Evolutionary conservation across 306 rosid genomes (phyloP), one percentile per base, ranked within the genome.

Genomic region (Alnus rubra): DNA sequence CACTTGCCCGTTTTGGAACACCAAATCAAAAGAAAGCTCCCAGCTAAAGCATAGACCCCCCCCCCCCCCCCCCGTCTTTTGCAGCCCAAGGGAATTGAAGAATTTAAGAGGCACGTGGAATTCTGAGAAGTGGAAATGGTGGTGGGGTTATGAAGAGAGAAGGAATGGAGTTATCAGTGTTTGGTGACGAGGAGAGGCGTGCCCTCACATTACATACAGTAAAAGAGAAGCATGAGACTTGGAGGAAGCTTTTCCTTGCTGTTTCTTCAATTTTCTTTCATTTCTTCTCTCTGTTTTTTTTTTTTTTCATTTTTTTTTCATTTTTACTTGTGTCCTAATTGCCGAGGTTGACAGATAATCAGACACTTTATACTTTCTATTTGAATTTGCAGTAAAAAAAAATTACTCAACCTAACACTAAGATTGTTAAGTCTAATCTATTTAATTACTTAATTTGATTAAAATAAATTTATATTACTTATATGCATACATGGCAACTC

Each of bases 111-210:
- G 83, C 84, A 81, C 78, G 83, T 82, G 86, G 81, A 80, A 84
- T 42, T 74, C 79, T 76, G 85, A 50, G 88, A 75, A 71, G 76
- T 62, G 51, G 77, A 83, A 79, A 83, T 78, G 83, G 79, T 74
- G 84, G 83, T 79, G 86, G 82, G 89, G 86, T 87, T 87, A 87
- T 82, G 84, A 88, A 42, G 72, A 68, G 51, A 88, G 83, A 87
- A 87, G 93, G 81, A 63, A 84, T 84, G 93, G 89, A 88, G 88
- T 87, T 90, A 83, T 89, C 93, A 88, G 89, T 85, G 91, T 89
- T 89, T 83, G 98, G 93, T 91, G 88, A 80, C 75, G 80, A 79
- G 69, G 73, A 76, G 85, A 80, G 81, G 82, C 79, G 81, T 76
- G 73, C 78, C 80, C 83, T 79, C 53, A 39, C 73, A 69, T 55